Percentiles rank a stretch among this genome's conserved stretches.
Conservation (phyloP, 2,329 filamentous ascomycete species). For the Exophiala viscosa region DNA sequence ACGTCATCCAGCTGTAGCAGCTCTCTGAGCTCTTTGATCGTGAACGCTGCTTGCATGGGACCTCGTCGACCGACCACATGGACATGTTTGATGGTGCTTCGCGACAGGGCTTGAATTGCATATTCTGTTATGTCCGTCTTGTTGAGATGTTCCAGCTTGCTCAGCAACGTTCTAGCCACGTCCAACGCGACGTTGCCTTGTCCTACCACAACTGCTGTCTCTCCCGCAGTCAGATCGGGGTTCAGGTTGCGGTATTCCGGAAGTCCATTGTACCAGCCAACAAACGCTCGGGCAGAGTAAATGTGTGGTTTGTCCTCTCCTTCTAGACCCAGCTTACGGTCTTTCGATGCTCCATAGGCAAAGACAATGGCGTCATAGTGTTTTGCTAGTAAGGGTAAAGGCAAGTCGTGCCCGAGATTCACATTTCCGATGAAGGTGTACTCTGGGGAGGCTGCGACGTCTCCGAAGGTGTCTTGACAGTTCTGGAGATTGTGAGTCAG, state of each 20-base stretch:
- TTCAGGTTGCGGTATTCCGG: conserved; percentile 71
- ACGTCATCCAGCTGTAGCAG: conserved; percentile 72
- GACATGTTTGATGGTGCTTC: conserved; percentile 72
- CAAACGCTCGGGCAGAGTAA: conserved; percentile 85
- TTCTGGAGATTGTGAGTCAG: conserved; percentile 57
- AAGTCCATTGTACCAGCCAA: conserved; percentile 97
- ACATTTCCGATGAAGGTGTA: conserved; percentile 94
- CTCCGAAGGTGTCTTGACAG: conserved; percentile 87
- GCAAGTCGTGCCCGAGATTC: conserved; percentile 67
- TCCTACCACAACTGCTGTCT: conserved; percentile 83
- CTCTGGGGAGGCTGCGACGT: conserved; percentile 74
- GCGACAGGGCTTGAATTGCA: conserved; percentile 69
- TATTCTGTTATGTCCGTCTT: conserved; percentile 87
- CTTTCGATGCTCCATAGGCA: conserved; percentile 84
- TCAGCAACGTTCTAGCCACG: conserved; percentile 81
- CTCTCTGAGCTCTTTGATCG: conserved; percentile 90
- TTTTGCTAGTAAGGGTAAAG: conserved; percentile 64
- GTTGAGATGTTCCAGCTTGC: conserved; percentile 66
- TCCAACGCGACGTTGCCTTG: conserved; percentile 96
- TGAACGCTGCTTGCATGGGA: conserved; percentile 88
- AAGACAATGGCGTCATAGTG: conserved; percentile 93
- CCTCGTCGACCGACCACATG: conserved; percentile 86
- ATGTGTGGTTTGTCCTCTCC: conserved; percentile 66
- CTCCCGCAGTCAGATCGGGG: conserved; percentile 70
- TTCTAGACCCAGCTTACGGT: conserved; percentile 72